These are phyloP conservation scores for Inosperma sp. DNA, from an alignment of 768 basidiomycete genomes.

Conservation along the genomic window DNA sequence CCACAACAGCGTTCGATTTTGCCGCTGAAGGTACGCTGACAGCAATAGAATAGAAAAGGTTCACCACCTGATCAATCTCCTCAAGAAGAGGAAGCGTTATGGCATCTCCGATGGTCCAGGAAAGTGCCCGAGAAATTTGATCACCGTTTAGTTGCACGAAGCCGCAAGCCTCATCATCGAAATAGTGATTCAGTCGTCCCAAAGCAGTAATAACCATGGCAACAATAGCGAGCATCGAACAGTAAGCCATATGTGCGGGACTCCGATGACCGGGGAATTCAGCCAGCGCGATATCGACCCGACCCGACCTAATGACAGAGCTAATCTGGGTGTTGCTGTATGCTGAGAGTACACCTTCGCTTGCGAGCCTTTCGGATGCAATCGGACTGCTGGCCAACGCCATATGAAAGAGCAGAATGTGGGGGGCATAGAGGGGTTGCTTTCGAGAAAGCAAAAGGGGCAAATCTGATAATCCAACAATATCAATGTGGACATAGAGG, in stretches of 20 bases:
- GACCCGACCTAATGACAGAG: constrained; percentile 67
- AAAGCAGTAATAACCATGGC: constrained; percentile 64
- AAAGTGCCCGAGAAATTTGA: constrained; percentile 71
- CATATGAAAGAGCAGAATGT: constrained; percentile 83
- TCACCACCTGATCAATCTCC: constrained; percentile 77
- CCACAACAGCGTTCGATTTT: constrained; percentile 47
- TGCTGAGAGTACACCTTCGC: constrained; percentile 73
- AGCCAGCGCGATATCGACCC: constrained; percentile 60
- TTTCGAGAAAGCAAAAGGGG: constrained; percentile 57
- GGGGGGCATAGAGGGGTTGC: constrained; percentile 67
- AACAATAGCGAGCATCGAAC: constrained; percentile 76
- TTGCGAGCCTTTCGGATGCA: constrained; percentile 81
- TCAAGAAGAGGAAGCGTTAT: constrained; percentile 75
- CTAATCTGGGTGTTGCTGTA: constrained; percentile 83
- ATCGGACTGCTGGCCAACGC: constrained; percentile 69
- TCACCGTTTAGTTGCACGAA: constrained; percentile 81
- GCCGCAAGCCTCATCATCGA: constrained; percentile 80
- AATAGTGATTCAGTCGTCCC: constrained; percentile 66
- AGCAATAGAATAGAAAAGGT: constrained; percentile 73
- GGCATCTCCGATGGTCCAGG: constrained; percentile 77
- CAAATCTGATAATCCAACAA: constrained; percentile 66
- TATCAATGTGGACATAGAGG: constrained; percentile 61
- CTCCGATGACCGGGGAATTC: constrained; percentile 73
- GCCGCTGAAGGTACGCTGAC: constrained; percentile 45
- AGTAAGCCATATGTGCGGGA: constrained; percentile 78